These are phyloP conservation scores for Cladosporium sphaerospermum DNA, from an alignment of 2,329 filamentous ascomycete species.

Conservation along the genomic window DNA sequence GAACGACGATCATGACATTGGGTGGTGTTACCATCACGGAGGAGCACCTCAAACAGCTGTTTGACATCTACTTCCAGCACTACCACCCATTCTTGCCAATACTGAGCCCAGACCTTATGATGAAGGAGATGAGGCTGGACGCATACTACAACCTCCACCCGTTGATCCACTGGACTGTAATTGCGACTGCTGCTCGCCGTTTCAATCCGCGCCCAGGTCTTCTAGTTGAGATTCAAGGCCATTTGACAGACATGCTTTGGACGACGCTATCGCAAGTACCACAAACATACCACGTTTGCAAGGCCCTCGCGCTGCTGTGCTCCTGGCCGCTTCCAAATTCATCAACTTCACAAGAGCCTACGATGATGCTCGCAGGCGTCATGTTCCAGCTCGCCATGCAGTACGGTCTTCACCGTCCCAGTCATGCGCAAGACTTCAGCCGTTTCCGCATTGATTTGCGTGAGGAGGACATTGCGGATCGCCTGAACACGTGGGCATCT, in stretches of 20 bases:
- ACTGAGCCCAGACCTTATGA: slow-evolving; percentile 57
- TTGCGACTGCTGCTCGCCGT: slow-evolving; percentile 67
- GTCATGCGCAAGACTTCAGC: slow-evolving; percentile 77
- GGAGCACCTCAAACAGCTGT: slow-evolving; percentile 49
- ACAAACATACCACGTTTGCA: slow-evolving; percentile 73
- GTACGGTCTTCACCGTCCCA: slow-evolving; percentile 73
- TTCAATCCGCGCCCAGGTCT: slow-evolving; percentile 59
- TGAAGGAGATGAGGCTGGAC: slow-evolving; percentile 21
- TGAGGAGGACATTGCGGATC: slow-evolving; percentile 71
- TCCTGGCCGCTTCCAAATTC: slow-evolving; percentile 80
- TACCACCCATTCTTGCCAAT: slow-evolving; percentile 77
- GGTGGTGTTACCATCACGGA: slow-evolving; percentile 41
- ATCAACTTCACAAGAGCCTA: slow-evolving; percentile 71
- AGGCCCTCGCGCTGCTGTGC: slow-evolving; percentile 71
- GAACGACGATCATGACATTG: slow-evolving; percentile 53
- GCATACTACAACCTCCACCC: slow-evolving; percentile 71
- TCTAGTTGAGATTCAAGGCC: slow-evolving; percentile 59
- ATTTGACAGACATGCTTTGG: slow-evolving; percentile 67
- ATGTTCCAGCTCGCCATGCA: slow-evolving; percentile 86
- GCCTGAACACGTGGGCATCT: slow-evolving; percentile 75
- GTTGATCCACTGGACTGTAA: slow-evolving; percentile 79
- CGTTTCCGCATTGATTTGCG: slow-evolving; percentile 60
- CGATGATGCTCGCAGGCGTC: slow-evolving; percentile 72
- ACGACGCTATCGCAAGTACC: slow-evolving; percentile 70
- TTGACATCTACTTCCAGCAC: slow-evolving; percentile 66